These are phyloP conservation scores for Alternaria viburni DNA, from an alignment of 2,329 filamentous ascomycete genomes.

Conservation along the genomic window DNA sequence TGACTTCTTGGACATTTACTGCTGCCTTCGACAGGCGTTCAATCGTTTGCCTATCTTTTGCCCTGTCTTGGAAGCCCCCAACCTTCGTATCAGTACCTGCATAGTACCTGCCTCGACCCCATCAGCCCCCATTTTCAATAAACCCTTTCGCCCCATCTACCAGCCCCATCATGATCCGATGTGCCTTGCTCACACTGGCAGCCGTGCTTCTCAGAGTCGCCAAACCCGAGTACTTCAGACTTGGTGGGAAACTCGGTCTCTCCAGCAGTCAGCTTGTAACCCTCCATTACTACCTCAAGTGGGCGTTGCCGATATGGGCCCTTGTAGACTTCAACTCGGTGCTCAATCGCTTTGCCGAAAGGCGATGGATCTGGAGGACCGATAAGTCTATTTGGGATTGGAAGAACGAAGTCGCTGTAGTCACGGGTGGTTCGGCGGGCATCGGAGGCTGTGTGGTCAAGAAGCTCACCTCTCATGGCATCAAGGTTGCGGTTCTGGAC, in stretches of 20 bases:
- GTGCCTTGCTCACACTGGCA: constrained; percentile 22
- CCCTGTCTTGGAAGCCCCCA: neutral
- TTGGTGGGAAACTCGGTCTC: constrained; percentile 26
- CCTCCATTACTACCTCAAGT: constrained; percentile 35
- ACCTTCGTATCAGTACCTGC: neutral
- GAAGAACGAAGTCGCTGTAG: constrained; percentile 42
- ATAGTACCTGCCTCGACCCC: constrained; percentile 9
- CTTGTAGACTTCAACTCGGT: constrained; percentile 33
- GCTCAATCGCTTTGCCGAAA: constrained; percentile 42
- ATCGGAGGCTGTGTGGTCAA: constrained; percentile 45
- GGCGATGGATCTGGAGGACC: constrained; percentile 49
- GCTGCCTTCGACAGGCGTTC: neutral
- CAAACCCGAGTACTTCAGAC: constrained; percentile 30
- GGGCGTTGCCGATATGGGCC: constrained; percentile 30
- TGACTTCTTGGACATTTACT: neutral
- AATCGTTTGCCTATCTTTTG: neutral
- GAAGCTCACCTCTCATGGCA: constrained; percentile 37
- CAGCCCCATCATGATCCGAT: constrained; percentile 26
- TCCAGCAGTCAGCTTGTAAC: constrained; percentile 29
- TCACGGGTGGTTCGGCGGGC: constrained; percentile 46
- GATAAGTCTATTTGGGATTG: constrained; percentile 40
- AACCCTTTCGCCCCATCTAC: constrained; percentile 1
- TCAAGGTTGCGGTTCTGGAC: constrained; percentile 47
- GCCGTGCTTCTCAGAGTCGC: constrained; percentile 22
- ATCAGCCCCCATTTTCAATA: constrained; percentile 2